phyloP scores from a whole-genome alignment of 805 yeast genomes.

The Blastobotrys attinorum region DNA sequence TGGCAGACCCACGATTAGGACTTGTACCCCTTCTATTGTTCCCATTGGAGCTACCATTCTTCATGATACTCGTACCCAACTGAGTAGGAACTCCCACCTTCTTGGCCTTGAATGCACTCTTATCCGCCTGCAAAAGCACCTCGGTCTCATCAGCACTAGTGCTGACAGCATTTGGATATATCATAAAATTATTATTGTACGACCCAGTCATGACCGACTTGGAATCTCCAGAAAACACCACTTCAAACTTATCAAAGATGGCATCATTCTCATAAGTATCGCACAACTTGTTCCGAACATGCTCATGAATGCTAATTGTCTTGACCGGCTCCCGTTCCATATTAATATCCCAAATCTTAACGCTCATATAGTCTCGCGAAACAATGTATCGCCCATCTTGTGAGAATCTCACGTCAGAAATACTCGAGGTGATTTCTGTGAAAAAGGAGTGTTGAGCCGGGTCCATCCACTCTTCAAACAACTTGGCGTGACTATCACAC shows the following conservation, averaged over 20 bases:
- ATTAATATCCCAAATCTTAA: slow-evolving; percentile 95
- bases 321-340: slow-evolving; percentile 94
- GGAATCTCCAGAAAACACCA: slow-evolving; percentile 88
- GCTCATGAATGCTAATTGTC: slow-evolving; percentile 93
- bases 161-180: slow-evolving; percentile 70
- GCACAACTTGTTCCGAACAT: slow-evolving; percentile 83
- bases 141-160: slow-evolving; percentile 41
- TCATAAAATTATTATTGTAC: slow-evolving; percentile 93
- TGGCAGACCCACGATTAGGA: slow-evolving; percentile 17
- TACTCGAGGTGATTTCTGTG: slow-evolving; percentile 92
- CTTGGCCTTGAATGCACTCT: slow-evolving; percentile 85
- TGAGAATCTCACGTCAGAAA: slow-evolving; percentile 88
- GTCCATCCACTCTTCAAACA: slow-evolving; percentile 88
- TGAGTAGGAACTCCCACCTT: slow-evolving; percentile 41
- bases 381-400: slow-evolving; percentile 91
- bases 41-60: slow-evolving; percentile 28
- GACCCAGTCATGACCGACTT: slow-evolving; percentile 93
- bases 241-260: slow-evolving; percentile 96
- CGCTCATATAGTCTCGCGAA: slow-evolving; percentile 95
- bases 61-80: slow-evolving; percentile 32
- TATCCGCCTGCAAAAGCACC: slow-evolving; percentile 92
- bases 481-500: slow-evolving; percentile 76
- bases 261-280: slow-evolving; percentile 98
- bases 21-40: slow-evolving; percentile 8
- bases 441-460: slow-evolving; percentile 91